Percentiles rank a stretch among this genome's conserved stretches.
Evolutionary conservation across 2,329 filamentous ascomycete species (phyloP).

Genomic region (Cryphonectria radicalis): DNA sequence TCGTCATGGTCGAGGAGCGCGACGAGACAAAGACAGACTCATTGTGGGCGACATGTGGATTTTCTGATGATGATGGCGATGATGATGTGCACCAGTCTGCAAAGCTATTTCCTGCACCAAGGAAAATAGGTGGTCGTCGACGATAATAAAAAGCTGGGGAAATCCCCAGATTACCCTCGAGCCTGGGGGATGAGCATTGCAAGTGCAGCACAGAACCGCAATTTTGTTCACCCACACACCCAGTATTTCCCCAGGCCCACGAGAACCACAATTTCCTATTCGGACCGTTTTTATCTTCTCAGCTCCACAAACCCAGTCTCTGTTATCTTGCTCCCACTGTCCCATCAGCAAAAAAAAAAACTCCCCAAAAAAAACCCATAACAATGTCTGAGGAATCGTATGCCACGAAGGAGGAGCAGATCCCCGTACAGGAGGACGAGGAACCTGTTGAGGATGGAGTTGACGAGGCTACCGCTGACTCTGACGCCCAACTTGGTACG

Average conservation of each 20-base stretch:
- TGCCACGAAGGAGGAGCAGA: conserved; percentile 24
- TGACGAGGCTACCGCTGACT: conserved; percentile 21
- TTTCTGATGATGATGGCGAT: not conserved
- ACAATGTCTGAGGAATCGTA: conserved; percentile 23
- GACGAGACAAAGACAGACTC: not conserved
- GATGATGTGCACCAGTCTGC: not conserved
- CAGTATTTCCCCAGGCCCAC: conserved; percentile 12
- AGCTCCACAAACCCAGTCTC: conserved; percentile 10
- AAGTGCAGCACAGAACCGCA: not conserved
- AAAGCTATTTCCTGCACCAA: not conserved
- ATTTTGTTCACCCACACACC: not conserved
- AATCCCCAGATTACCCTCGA: conserved; percentile 15
- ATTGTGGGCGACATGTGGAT: too few relatives aligned
- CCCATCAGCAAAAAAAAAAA: not conserved
- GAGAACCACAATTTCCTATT: conserved; percentile 24
- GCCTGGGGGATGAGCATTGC: not conserved
- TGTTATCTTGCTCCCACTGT: not conserved
- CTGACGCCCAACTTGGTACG: conserved; percentile 32
- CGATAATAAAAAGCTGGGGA: conserved; percentile 22
- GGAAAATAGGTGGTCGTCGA: not conserved
- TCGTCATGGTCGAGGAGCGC: conserved; percentile 20
- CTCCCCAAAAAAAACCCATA: too few relatives aligned
- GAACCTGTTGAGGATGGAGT: conserved; percentile 30
- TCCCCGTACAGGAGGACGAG: conserved; percentile 30
- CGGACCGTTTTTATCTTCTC: conserved; percentile 16